A percentile compares a stretch with the other conserved stretches of the same genome.
These are phyloP conservation scores for Sugiyamaella marilandica DNA, from an alignment of 805 yeast species.

Conservation along the genomic window DNA sequence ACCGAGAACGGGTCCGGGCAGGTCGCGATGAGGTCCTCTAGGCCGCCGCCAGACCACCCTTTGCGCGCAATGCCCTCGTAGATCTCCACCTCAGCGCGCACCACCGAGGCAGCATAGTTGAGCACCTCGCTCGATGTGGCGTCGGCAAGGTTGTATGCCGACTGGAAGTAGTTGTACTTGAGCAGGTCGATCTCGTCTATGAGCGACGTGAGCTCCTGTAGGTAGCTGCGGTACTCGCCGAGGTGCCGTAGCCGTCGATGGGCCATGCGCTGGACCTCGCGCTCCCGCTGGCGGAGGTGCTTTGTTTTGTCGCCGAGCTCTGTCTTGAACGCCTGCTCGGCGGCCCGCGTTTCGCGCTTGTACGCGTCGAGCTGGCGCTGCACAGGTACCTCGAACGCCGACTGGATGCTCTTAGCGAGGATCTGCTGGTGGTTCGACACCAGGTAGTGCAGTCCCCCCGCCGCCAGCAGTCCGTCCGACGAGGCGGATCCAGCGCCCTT, in stretches of 20 bases:
- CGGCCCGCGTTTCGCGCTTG: slow-evolving; percentile 38
- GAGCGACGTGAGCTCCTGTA: slow-evolving; percentile 63
- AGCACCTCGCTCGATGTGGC: slow-evolving; percentile 54
- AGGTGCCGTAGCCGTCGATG: slow-evolving; percentile 60
- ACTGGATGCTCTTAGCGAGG: slow-evolving; percentile 51
- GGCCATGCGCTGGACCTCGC: slow-evolving; percentile 53
- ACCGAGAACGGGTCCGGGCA: slow-evolving; percentile 61
- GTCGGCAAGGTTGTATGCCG: slow-evolving; percentile 57
- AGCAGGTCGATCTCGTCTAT: slow-evolving; percentile 73
- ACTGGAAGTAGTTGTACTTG: slow-evolving; percentile 69
- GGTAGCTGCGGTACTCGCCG: slow-evolving; percentile 59
- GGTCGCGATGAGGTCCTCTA: slow-evolving; percentile 59
- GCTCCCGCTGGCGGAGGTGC: slow-evolving; percentile 55
- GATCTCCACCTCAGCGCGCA: slow-evolving; percentile 76
- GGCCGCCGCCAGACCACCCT: slow-evolving; percentile 85
- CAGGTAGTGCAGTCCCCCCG: slow-evolving; percentile 73
- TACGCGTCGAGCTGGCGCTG: slow-evolving; percentile 42
- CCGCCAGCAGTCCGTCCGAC: slow-evolving; percentile 60
- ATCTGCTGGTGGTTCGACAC: slow-evolving; percentile 75
- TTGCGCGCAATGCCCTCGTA: slow-evolving; percentile 76
- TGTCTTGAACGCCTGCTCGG: slow-evolving; percentile 51
- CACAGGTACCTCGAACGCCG: slow-evolving; percentile 54
- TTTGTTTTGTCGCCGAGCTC: slow-evolving; percentile 50
- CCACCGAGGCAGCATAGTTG: slow-evolving; percentile 54
- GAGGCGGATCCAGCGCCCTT: slow-evolving; percentile 53